phyloP scores from a whole-genome alignment of 2,329 filamentous ascomycete genomes.

The Chalara sp. region DNA sequence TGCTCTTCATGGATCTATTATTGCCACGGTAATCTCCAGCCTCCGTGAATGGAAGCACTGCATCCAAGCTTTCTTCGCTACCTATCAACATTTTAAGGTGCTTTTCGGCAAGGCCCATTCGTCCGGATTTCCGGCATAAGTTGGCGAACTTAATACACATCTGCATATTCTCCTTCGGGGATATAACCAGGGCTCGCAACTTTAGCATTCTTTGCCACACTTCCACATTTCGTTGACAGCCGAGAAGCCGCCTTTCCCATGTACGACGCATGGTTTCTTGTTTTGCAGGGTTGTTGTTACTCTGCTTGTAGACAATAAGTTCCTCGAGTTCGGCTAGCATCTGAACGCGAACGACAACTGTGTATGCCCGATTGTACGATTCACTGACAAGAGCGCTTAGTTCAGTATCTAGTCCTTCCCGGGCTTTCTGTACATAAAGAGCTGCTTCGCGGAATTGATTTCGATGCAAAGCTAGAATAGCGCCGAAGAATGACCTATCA shows the following conservation, averaged over 20 bases:
- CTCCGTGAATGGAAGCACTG: conserved; percentile 43
- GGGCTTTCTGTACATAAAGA: conserved; percentile 82
- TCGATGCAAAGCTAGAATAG: conserved; percentile 87
- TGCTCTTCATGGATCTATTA: conserved; percentile 9
- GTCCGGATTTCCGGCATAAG: conserved; percentile 90
- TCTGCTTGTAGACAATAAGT: conserved; percentile 96
- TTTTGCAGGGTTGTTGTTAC: conserved; percentile 69
- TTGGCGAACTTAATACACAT: conserved; percentile 99
- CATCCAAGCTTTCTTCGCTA: conserved; percentile 55
- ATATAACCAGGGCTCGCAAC: conserved; percentile 84
- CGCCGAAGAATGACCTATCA: conserved; percentile 95
- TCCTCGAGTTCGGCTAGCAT: conserved; percentile 99
- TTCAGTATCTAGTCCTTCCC: conserved; percentile 91
- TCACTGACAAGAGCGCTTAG: conserved; percentile 94
- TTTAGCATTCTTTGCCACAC: conserved; percentile 99
- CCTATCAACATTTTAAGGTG: conserved; percentile 87
- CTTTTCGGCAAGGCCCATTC: conserved; percentile 92
- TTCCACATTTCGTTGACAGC: conserved; percentile 94
- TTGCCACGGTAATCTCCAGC: conserved; percentile 14
- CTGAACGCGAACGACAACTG: conserved; percentile 95
- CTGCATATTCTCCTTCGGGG: conserved; percentile 86
- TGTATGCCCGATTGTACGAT: conserved; percentile 95
- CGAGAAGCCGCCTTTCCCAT: conserved; percentile 92
- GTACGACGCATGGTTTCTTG: conserved; percentile 86
- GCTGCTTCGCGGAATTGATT: conserved; percentile 92